These are phyloP conservation scores for Pyrrhoderma lamaoense DNA, from an alignment of 1,284 basidiomycete species.

Conservation along the genomic window DNA sequence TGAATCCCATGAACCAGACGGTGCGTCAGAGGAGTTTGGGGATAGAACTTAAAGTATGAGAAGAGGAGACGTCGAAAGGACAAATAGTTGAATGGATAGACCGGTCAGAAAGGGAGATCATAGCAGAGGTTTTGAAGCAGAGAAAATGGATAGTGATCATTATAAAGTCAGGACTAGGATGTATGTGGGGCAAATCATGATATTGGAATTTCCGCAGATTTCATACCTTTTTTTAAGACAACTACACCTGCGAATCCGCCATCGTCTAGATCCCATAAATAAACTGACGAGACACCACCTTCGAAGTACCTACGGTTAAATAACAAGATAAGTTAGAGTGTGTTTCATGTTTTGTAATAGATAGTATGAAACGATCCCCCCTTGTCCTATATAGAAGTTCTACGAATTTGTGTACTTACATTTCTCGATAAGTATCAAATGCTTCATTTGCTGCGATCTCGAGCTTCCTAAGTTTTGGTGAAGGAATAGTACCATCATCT, in stretches of 20 bases:
- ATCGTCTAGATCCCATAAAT: conserved; percentile 97
- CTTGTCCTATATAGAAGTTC: background rate
- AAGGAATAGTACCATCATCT: conserved; percentile 83
- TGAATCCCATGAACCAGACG: conserved; percentile 91
- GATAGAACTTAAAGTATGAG: conserved; percentile 44
- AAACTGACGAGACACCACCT: conserved; percentile 95
- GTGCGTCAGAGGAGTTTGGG: conserved; percentile 46
- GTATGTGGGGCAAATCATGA: background rate
- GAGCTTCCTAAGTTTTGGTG: conserved; percentile 78
- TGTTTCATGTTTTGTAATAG: background rate
- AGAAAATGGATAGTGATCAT: no score
- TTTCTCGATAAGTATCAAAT: conserved; percentile 95
- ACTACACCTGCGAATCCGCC: conserved; percentile 96
- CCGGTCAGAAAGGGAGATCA: background rate
- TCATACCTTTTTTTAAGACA: conserved; percentile 89
- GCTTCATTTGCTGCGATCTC: conserved; percentile 93
- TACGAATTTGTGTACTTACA: conserved; percentile 62
- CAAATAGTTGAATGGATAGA: background rate
- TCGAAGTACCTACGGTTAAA: conserved; percentile 75
- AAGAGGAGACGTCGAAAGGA: background rate
- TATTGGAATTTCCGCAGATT: background rate
- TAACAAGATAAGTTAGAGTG: background rate
- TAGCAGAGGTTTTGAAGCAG: no score
- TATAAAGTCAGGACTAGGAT: no score
- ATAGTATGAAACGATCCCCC: background rate